These are phyloP conservation scores for Podila verticillata DNA, from an alignment of 192 early-diverging fungal genomes.

Conservation along the genomic window DNA sequence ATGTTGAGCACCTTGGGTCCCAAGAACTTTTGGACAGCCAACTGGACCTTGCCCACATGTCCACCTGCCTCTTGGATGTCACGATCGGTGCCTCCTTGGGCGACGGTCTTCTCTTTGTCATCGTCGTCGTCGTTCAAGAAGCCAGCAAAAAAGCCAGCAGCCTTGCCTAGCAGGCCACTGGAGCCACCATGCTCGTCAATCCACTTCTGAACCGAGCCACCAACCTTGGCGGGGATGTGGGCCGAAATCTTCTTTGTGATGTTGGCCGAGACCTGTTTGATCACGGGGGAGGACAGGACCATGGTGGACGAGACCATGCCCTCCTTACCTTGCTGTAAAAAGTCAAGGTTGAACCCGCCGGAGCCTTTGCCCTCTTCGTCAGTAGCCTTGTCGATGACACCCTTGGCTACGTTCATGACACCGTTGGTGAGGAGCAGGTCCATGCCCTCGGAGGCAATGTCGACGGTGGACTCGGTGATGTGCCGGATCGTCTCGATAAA, in stretches of 20 bases:
- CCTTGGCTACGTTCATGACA: conserved; percentile 44
- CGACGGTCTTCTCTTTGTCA: conserved; percentile 16
- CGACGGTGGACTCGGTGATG: conserved; percentile 28
- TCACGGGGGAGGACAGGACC: conserved; percentile 32
- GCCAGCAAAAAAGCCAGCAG: conserved; percentile 31
- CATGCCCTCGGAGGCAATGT: conserved; percentile 47
- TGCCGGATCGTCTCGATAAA: conserved; percentile 19
- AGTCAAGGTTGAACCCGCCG: conserved; percentile 46
- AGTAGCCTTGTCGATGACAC: conserved; percentile 12
- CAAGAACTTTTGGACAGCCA: conserved; percentile 26
- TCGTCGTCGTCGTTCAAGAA: conserved; percentile 22
- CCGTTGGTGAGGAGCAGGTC: conserved; percentile 45
- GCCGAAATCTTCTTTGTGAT: conserved; percentile 39
- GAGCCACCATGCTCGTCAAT: conserved; percentile 43
- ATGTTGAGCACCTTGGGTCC: conserved; percentile 35
- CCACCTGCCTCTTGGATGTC: conserved; percentile 14
- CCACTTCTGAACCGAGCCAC: conserved; percentile 27
- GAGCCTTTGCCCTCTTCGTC: conserved; percentile 19
- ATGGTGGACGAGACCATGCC: conserved; percentile 42
- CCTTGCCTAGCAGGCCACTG: conserved; percentile 16
- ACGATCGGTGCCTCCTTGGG: conserved; percentile 5
- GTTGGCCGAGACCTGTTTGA: conserved; percentile 43
- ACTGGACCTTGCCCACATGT: conserved; percentile 20
- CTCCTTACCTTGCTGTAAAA: conserved; percentile 34
- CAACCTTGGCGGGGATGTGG: conserved; percentile 32